Evolutionary conservation across 495 filamentous ascomycete species (phyloP).

Genomic region (Cercophora newfieldiana): DNA sequence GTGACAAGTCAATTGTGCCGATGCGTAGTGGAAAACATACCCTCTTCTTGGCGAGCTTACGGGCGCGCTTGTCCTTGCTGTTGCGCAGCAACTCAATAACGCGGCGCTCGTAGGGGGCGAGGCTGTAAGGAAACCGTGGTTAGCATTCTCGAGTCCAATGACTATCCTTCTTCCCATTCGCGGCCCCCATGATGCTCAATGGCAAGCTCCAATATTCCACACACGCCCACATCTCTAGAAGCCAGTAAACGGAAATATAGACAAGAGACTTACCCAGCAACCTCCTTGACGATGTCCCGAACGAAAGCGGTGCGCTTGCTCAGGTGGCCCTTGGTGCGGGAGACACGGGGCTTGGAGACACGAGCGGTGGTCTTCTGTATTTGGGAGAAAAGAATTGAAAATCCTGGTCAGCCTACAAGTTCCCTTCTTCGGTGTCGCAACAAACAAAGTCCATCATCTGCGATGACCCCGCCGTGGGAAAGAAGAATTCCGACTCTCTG

Average conservation of each 20-base stretch:
- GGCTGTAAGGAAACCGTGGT: slow-evolving; percentile 38
- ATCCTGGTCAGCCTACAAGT: slow-evolving; percentile 42
- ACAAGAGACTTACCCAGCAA: slow-evolving; percentile 66
- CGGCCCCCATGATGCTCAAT: neutral
- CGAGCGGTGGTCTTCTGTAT: slow-evolving; percentile 87
- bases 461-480: slow-evolving; percentile 19
- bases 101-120: slow-evolving; percentile 96
- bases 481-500: neutral
- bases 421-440: slow-evolving; percentile 14
- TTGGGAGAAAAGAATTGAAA: slow-evolving; percentile 36
- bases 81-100: slow-evolving; percentile 98
- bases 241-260: neutral
- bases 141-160: slow-evolving; percentile 16
- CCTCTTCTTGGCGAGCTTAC: slow-evolving; percentile 99
- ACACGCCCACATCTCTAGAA: no score
- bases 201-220: neutral
- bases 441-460: slow-evolving; percentile 32
- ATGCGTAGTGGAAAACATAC: slow-evolving; percentile 48
- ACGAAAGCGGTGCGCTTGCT: slow-evolving; percentile 94
- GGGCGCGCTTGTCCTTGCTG: slow-evolving; percentile 97
- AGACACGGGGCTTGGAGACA: slow-evolving; percentile 81
- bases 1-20: neutral
- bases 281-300: slow-evolving; percentile 88
- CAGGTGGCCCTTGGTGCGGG: slow-evolving; percentile 84
- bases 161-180: neutral